Conservation (phyloP, 352 stramenopile species). For the Globisporangium carolinianum region DNA sequence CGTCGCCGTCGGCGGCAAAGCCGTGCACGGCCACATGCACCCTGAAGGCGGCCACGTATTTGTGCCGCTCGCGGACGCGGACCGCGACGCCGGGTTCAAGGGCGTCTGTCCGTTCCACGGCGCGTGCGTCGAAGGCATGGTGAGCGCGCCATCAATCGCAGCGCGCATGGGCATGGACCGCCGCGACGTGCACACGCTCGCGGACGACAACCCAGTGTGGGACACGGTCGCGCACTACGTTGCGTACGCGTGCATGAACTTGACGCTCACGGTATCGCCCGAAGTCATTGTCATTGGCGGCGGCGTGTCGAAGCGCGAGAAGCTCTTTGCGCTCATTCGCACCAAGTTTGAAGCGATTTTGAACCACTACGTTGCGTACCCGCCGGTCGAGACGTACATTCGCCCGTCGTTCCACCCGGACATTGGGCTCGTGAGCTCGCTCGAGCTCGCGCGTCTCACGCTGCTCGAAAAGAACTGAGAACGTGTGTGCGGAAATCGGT, state of each 20-base stretch:
- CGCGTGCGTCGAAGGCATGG: constrained; percentile 91
- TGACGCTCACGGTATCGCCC: constrained; percentile 89
- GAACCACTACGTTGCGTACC: constrained; percentile 79
- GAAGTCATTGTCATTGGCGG: constrained; percentile 95
- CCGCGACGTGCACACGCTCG: constrained; percentile 58
- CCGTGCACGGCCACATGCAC: constrained; percentile 95
- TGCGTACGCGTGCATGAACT: constrained; percentile 91
- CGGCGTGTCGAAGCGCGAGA: constrained; percentile 89
- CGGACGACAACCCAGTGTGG: constrained; percentile 89
- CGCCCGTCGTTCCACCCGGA: constrained; percentile 75
- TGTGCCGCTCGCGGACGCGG: constrained; percentile 60
- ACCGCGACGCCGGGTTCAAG: constrained; percentile 71
- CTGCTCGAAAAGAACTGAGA: constrained; percentile 23
- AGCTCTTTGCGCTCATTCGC: constrained; percentile 80
- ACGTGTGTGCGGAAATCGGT: background rate
- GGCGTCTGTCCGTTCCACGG: constrained; percentile 89
- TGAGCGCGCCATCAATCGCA: constrained; percentile 85
- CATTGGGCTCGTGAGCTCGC: constrained; percentile 79
- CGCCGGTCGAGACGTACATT: constrained; percentile 69
- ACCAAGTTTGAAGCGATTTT: constrained; percentile 70
- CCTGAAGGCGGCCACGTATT: constrained; percentile 88
- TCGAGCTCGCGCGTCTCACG: constrained; percentile 68
- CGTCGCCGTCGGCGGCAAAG: constrained; percentile 85
- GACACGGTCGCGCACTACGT: constrained; percentile 93
- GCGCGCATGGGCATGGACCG: constrained; percentile 78